Conservation (phyloP, 2,329 filamentous ascomycete genomes). For the Colletotrichum orchidophilum region DNA sequence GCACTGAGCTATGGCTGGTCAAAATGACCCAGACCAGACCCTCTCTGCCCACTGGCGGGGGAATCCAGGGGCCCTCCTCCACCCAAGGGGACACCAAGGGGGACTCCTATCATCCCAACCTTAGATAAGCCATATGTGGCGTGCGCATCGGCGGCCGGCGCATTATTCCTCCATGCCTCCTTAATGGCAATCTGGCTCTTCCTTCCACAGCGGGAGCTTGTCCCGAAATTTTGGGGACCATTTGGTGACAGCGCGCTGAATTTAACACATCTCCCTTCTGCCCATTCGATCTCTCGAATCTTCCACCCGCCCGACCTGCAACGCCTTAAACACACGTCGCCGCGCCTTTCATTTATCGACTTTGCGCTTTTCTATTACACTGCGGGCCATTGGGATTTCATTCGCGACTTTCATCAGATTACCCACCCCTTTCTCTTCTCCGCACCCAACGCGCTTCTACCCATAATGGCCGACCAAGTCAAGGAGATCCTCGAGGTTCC, state of each 20-base stretch:
- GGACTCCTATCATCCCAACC: constrained; percentile 1
- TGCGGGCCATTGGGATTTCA: constrained; percentile 24
- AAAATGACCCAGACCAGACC: constrained; percentile 13
- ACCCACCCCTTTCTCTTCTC: constrained; percentile 4
- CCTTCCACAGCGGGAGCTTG: constrained; percentile 28
- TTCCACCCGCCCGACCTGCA: constrained; percentile 30
- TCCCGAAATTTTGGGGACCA: constrained; percentile 31
- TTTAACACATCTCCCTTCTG: constrained; percentile 35
- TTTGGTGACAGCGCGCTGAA: constrained; percentile 29
- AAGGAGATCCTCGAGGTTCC: constrained; percentile 77
- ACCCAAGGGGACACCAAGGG: background rate
- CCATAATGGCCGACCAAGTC: constrained; percentile 71
- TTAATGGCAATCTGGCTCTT: constrained; percentile 36
- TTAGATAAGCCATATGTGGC: constrained; percentile 23
- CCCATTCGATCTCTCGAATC: constrained; percentile 28
- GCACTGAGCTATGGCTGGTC: background rate
- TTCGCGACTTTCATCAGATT: constrained; percentile 8
- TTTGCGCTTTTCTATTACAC: background rate
- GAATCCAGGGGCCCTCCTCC: constrained; percentile 19
- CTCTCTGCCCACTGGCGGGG: background rate
- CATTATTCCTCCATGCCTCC: constrained; percentile 32
- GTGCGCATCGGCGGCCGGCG: constrained; percentile 23
- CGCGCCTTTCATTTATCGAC: constrained; percentile 19
- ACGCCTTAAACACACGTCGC: constrained; percentile 28
- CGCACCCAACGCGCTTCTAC: constrained; percentile 26